Evolutionary conservation across 1,284 basidiomycete species (phyloP), one percentile per base, ranked within the genome.

Genomic region (Coniferiporia weirii): DNA sequence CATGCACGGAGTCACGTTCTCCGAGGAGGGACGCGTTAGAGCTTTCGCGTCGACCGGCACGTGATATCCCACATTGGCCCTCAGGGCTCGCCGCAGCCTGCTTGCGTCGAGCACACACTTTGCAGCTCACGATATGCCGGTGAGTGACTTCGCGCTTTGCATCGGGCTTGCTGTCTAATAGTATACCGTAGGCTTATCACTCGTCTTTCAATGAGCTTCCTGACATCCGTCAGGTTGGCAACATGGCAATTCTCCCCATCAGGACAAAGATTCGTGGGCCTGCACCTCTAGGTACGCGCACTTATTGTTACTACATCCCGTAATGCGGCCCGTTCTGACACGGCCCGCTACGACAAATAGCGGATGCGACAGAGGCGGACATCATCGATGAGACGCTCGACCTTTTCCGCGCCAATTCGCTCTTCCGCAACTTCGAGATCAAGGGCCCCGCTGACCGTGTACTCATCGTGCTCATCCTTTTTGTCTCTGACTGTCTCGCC

Each of bases 351-450:
- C 36, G 49, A 54, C 49, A 45, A 47, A 45, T 66, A 87, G 93
- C 90, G 65, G 92, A 96, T 71, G 79, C 86, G 0, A 81, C 83
- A 10, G 78, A 86, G 63, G 81, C 85, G 45, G 97, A 99, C 73
- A 95, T 99, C 67, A 84, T 99, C 65, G 95, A 98, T 73, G 97
- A 99, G 76, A 88, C 94, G 3, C 80, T 99, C 56, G 93, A 98
- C 76, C 86, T 99, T 60, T 99, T 99, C 78, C 90, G 97, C 54
- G 95, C 97, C 70, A 99, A 99, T 77, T 97, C 95, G 50, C 88
- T 99, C 63, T 99, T 99, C 77, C 90, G 97, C 70, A 99, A 99
- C 79, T 99, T 99, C 71, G 97, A 99, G 79, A 99, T 99, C 84
- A 98, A 98, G 75, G 93, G 97, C 27, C 89, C 93, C 55, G 96